Percentiles rank a stretch among this genome's conserved stretches.
phyloP scores from a whole-genome alignment of 371 early-diverging fungal species.

The Mucor ambiguus region DNA sequence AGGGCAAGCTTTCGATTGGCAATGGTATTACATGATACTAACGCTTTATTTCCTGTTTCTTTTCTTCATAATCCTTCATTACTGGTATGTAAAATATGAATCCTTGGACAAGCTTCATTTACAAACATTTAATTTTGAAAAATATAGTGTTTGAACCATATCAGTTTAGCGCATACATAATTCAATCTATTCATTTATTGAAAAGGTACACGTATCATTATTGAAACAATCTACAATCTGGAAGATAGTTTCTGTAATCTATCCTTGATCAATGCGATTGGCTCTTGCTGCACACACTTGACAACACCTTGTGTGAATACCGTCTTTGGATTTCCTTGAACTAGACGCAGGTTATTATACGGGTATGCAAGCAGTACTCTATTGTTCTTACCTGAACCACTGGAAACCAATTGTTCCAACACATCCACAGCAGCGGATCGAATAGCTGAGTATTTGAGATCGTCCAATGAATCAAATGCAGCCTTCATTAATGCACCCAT shows the following conservation, averaged over 20 bases:
- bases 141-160: too few species aligned
- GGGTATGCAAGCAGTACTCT: neutral
- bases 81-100: too few species aligned
- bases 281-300: slow-evolving; percentile 22
- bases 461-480: slow-evolving; percentile 27
- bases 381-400: slow-evolving; percentile 18
- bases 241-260: slow-evolving; percentile 21
- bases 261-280: slow-evolving; percentile 26
- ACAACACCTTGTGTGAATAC: slow-evolving; percentile 5
- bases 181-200: neutral
- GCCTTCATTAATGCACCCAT: slow-evolving; percentile 14
- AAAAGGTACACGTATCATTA: neutral
- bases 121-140: too few species aligned
- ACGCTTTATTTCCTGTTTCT: too few species aligned
- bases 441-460: slow-evolving; percentile 52
- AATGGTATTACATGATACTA: too few species aligned
- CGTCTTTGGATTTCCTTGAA: slow-evolving; percentile 17
- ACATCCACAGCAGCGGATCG: slow-evolving; percentile 46
- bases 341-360: slow-evolving; percentile 8
- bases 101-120: too few species aligned
- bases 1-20: too few species aligned
- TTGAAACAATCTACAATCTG: neutral
- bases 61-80: too few species aligned
- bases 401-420: slow-evolving; percentile 20
- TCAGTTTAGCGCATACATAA: neutral